Base-by-base conservation (phyloP, 2,329 filamentous ascomycete genomes). In the Didymella pinodella region DNA sequence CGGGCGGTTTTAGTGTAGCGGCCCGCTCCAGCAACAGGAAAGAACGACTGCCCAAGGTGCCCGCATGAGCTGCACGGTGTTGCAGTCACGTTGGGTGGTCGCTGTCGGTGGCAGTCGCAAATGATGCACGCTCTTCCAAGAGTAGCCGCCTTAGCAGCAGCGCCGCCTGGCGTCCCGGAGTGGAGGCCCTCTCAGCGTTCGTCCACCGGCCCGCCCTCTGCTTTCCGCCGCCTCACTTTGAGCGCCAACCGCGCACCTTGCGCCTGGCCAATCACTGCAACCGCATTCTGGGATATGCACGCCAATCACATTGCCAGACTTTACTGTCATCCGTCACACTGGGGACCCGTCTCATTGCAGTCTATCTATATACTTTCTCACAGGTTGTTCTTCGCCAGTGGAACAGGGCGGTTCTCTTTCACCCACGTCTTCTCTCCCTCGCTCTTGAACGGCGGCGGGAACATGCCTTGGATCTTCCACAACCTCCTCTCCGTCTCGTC, bases 401-500 rank as follows among this genome's bases (percentile, higher is more conserved):
- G 38, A 3, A 59, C 51, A 25, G 61, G 34, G 22, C 52, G 52
- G 12, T 70, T 70, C 48, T 67, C 64, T 36, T 54, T 65, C 20
- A 51, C 46, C 78, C 78, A 79, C 0, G 68, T 66, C 59, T 68
- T 65, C 58, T 68, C 65, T 3, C 48, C 64, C 36, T 77, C 75
- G 48, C 76, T 78, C 47, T 55, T 61, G 18, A 53, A 73, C 14
- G 66, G 65, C 5, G 79, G 79, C 5, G 78, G 68, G 34, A 65
- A 60, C 22, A 80, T n/a, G 4, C 77, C 79, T 41, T 82, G 77
- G n/a, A 82, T 67, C 63, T 75, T 78, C 80, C 80, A 83, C 44
- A 82, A 56, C 20, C 67, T 66, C 26, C 77, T 63, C 26, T 79
- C 75, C n/a, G 78, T 80, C 69, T 83, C 79, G 28, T 75, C 70